These are phyloP conservation scores for Flaveria robusta DNA, from an alignment of 129 eudicot species.

Conservation along the genomic window DNA sequence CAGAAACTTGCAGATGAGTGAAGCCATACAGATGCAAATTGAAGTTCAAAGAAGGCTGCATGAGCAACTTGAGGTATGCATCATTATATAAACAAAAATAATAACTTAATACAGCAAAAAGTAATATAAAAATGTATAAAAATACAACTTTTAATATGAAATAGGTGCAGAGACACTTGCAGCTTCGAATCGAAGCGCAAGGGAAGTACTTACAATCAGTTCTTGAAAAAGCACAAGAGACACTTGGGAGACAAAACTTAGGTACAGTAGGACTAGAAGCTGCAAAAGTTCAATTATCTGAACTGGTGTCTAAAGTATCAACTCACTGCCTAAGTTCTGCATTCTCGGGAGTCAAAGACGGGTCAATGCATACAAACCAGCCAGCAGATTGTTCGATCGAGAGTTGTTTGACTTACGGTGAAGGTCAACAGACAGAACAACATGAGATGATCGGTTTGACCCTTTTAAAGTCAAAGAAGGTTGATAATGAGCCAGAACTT, in stretches of 20 bases:
- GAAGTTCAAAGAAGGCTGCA: constrained; percentile 91
- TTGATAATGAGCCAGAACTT: constrained; percentile 37
- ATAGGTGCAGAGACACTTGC: constrained; percentile 94
- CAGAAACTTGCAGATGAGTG: constrained; percentile 81
- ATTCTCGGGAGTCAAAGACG: constrained; percentile 66
- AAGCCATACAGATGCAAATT: constrained; percentile 95
- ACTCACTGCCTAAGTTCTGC: constrained; percentile 68
- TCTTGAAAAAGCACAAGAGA: constrained; percentile 94
- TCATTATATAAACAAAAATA: neutral
- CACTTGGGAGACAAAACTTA: constrained; percentile 80
- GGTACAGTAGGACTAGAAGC: constrained; percentile 84
- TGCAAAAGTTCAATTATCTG: constrained; percentile 80
- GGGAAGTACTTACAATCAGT: constrained; percentile 93
- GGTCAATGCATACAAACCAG: constrained; percentile 56
- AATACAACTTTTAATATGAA: constrained; percentile 15
- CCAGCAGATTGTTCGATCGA: constrained; percentile 75
- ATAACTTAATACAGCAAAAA: neutral
- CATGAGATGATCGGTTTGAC: constrained; percentile 64
- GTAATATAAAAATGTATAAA: neutral
- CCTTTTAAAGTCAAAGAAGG: constrained; percentile 43
- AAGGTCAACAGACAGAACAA: constrained; percentile 67
- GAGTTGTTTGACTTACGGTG: constrained; percentile 81
- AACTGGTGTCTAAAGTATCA: constrained; percentile 78
- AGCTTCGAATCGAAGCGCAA: constrained; percentile 94
- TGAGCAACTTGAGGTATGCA: constrained; percentile 62